Evolutionary conservation across 352 stramenopile species (phyloP).

Genomic region (Aphanomyces euteiches): DNA sequence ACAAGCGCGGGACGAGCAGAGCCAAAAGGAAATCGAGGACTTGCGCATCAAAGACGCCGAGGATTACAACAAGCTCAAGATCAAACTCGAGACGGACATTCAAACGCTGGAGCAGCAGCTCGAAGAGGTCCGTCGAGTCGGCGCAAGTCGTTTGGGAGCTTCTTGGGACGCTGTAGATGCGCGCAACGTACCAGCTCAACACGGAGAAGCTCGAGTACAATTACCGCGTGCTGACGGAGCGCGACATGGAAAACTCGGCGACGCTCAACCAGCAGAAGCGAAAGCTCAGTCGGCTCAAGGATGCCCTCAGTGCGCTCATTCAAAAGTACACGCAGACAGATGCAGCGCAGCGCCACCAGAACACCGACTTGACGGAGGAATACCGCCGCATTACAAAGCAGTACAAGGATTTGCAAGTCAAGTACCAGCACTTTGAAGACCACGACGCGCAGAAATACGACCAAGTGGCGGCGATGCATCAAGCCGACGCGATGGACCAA

Average conservation of each 20-base stretch:
- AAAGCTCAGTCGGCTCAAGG: constrained; percentile 90
- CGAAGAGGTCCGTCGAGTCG: constrained; percentile 57
- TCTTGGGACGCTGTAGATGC: constrained; percentile 47
- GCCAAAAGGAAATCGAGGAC: constrained; percentile 89
- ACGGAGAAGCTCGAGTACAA: constrained; percentile 97
- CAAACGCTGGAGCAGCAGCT: constrained; percentile 95
- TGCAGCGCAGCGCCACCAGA: constrained; percentile 75
- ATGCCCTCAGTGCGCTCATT: constrained; percentile 84
- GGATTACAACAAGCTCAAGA: constrained; percentile 95
- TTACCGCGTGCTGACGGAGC: constrained; percentile 91
- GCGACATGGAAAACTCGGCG: constrained; percentile 93
- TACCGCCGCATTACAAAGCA: constrained; percentile 92
- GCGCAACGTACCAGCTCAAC: constrained; percentile 93
- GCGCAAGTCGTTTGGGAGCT: not conserved
- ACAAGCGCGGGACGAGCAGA: constrained; percentile 85
- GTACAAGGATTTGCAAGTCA: constrained; percentile 94
- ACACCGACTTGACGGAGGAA: constrained; percentile 92
- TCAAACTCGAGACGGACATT: constrained; percentile 95
- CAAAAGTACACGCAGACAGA: constrained; percentile 92
- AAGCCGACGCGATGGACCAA: constrained; percentile 76
- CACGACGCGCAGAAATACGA: constrained; percentile 85
- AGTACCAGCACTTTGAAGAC: constrained; percentile 92
- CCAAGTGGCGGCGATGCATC: constrained; percentile 90
- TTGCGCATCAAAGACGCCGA: constrained; percentile 88
- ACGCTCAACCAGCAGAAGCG: constrained; percentile 91